These are phyloP conservation scores for Trichophyton rubrum DNA, from an alignment of 2,329 filamentous ascomycete genomes.

Conservation along the genomic window DNA sequence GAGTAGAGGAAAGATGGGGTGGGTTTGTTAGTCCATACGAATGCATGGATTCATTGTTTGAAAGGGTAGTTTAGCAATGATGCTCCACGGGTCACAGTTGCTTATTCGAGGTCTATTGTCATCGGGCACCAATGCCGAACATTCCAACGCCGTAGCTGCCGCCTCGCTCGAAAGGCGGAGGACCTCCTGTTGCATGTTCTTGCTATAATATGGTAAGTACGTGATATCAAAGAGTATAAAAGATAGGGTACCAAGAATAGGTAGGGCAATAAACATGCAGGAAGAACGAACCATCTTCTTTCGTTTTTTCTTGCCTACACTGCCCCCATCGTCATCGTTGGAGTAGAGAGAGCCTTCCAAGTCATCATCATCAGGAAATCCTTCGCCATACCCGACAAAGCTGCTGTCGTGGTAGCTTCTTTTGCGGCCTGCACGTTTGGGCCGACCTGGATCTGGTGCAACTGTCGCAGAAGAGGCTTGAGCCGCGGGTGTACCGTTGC, in stretches of 20 bases:
- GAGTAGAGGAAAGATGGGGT: slow-evolving; percentile 1
- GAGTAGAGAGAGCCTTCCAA: slow-evolving; percentile 29
- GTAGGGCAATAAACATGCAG: not conserved
- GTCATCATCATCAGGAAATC: slow-evolving; percentile 39
- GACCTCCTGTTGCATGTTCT: slow-evolving; percentile 32
- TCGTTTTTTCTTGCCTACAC: slow-evolving; percentile 34
- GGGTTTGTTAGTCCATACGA: not conserved
- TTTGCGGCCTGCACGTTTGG: slow-evolving; percentile 38
- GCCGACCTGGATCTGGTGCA: slow-evolving; percentile 25
- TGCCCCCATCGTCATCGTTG: slow-evolving; percentile 28
- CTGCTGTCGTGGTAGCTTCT: slow-evolving; percentile 39
- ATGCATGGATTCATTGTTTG: not conserved
- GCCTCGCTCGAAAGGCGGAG: slow-evolving; percentile 29
- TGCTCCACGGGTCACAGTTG: slow-evolving; percentile 9
- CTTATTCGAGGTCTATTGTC: slow-evolving; percentile 14
- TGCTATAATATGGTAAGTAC: slow-evolving; percentile 14
- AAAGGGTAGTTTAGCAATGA: slow-evolving; percentile 10
- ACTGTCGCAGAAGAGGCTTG: not conserved
- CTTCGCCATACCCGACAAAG: slow-evolving; percentile 41
- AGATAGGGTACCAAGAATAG: not conserved
- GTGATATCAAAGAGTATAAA: not conserved
- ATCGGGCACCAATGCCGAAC: slow-evolving; percentile 35
- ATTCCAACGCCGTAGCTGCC: slow-evolving; percentile 34
- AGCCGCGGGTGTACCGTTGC: slow-evolving; percentile 17
- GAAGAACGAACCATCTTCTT: slow-evolving; percentile 32